Percentiles rank a stretch among this genome's conserved stretches.
These are phyloP conservation scores for Melanomma pulvis-pyrius DNA, from an alignment of 495 filamentous ascomycete genomes.

Conservation along the genomic window DNA sequence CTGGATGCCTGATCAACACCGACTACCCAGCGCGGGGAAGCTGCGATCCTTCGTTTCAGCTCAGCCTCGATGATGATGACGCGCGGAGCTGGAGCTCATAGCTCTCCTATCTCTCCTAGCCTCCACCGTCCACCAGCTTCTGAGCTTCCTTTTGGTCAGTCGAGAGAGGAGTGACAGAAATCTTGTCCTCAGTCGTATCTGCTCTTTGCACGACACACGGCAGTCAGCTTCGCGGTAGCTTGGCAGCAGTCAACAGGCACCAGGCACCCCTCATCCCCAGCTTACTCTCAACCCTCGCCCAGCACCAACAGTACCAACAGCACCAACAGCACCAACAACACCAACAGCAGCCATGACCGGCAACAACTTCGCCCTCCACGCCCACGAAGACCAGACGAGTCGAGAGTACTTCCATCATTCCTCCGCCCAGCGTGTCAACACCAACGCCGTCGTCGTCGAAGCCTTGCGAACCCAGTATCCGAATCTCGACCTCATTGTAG, in stretches of 20 bases:
- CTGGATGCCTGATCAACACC: not conserved
- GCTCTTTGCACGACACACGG: not conserved
- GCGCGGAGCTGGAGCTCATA: not conserved
- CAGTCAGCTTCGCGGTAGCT: not conserved
- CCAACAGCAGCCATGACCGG: slow-evolving; percentile 33
- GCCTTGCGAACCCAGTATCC: slow-evolving; percentile 57
- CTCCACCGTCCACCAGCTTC: too few species aligned
- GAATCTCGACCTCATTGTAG: slow-evolving; percentile 52
- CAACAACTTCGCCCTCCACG: slow-evolving; percentile 17
- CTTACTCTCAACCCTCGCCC: too few species aligned
- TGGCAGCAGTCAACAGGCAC: not conserved
- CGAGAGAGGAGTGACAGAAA: too few species aligned
- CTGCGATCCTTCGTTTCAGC: slow-evolving; percentile 8
- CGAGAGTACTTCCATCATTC: slow-evolving; percentile 51
- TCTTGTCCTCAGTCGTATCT: too few species aligned
- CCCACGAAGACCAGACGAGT: slow-evolving; percentile 35
- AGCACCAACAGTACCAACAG: too few species aligned
- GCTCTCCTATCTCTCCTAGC: not conserved
- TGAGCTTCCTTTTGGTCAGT: too few species aligned
- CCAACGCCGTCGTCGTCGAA: slow-evolving; percentile 55
- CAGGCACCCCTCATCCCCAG: not conserved
- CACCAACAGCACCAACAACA: not conserved
- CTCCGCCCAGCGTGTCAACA: slow-evolving; percentile 52
- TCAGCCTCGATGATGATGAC: slow-evolving; percentile 8
- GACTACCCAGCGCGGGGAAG: not conserved